Conservation (phyloP, 73 alveolate genomes). For the Paramecium caudatum region DNA sequence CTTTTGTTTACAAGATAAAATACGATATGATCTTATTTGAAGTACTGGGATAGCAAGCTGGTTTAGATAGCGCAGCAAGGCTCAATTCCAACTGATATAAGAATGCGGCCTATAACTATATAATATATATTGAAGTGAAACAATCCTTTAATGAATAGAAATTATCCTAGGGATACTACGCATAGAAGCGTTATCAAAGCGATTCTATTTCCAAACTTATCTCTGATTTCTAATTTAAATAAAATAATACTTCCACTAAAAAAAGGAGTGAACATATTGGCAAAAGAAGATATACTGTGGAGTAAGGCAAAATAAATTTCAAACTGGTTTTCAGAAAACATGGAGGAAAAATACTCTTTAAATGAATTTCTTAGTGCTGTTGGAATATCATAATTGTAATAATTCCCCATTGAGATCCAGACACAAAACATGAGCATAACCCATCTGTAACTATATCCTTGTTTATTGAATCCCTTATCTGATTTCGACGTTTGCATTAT, state of each 20-base stretch:
- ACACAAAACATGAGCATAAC: not conserved
- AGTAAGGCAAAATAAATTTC: constrained; percentile 29
- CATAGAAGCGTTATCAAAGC: not conserved
- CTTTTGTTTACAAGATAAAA: not conserved
- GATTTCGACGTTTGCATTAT: not conserved
- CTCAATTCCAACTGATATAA: constrained; percentile 8
- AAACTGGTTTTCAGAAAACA: not conserved
- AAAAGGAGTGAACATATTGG: constrained; percentile 45
- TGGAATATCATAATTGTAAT: constrained; percentile 50
- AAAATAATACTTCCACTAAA: constrained; percentile 12
- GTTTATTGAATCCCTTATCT: not conserved
- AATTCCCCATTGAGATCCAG: constrained; percentile 39
- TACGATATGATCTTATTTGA: constrained; percentile 44
- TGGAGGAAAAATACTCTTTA: not conserved
- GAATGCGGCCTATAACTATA: constrained; percentile 6
- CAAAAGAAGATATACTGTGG: constrained; percentile 4
- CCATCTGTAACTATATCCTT: constrained; percentile 14
- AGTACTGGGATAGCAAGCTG: not conserved
- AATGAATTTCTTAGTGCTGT: constrained; percentile 32
- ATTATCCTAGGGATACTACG: constrained; percentile 16
- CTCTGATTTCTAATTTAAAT: constrained; percentile 41
- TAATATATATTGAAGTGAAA: not conserved
- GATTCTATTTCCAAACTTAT: constrained; percentile 42
- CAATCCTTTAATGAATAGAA: not conserved
- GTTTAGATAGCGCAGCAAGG: constrained; percentile 18